phyloP scores from a whole-genome alignment of 371 early-diverging fungal species.

The Rhizopus stolonifer region DNA sequence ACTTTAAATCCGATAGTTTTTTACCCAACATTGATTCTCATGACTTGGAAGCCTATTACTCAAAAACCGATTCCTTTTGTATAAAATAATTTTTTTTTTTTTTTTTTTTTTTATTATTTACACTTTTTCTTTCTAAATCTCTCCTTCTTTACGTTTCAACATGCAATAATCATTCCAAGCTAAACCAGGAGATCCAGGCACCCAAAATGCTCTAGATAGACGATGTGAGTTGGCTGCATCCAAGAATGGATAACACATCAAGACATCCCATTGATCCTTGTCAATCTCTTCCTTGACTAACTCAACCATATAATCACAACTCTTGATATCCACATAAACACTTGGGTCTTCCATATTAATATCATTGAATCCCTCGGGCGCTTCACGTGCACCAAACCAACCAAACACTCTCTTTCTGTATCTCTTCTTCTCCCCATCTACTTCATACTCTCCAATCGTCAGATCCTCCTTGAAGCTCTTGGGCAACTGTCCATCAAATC shows the following conservation, averaged over 20 bases:
- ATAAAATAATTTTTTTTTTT: neutral
- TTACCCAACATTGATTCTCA: too few relatives aligned
- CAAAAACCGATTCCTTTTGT: too few relatives aligned
- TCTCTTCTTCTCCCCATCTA: conserved; percentile 20
- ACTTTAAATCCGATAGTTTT: too few relatives aligned
- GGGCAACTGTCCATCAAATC: conserved; percentile 70
- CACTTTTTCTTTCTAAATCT: neutral
- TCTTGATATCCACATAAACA: conserved; percentile 42
- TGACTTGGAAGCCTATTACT: too few relatives aligned
- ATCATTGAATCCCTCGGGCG: conserved; percentile 70
- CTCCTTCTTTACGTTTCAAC: conserved; percentile 35
- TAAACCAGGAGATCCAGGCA: conserved; percentile 46
- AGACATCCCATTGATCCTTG: conserved; percentile 52
- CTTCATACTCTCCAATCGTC: conserved; percentile 22
- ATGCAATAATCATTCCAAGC: conserved; percentile 71
- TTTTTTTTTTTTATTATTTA: conserved; percentile 6
- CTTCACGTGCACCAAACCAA: conserved; percentile 45
- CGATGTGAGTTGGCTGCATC: conserved; percentile 51
- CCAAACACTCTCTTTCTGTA: conserved; percentile 33
- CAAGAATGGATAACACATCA: conserved; percentile 59
- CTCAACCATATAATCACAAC: conserved; percentile 78
- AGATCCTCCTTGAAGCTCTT: conserved; percentile 56
- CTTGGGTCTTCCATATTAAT: conserved; percentile 65
- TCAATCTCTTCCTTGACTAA: conserved; percentile 53
- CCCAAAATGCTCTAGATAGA: conserved; percentile 58